Evolutionary conservation across 257 asterid genomes (phyloP), one percentile per base, ranked within the genome.

Genomic region (Leptodermis oblonga): DNA sequence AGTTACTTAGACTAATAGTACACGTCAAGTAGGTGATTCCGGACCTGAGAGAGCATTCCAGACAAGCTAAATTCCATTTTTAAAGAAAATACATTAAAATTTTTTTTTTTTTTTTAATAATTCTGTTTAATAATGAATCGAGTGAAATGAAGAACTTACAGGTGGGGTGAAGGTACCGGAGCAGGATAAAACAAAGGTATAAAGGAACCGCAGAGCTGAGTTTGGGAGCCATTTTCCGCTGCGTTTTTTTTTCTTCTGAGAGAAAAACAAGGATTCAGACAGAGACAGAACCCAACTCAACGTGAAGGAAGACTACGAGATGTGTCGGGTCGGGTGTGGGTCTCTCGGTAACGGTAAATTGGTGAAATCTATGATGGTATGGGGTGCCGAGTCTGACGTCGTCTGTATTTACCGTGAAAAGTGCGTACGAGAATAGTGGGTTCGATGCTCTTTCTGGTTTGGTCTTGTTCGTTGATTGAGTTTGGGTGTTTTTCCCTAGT

Each of bases 141-240:
- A 13, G 2, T 0, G 31, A 42, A 25, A 39, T 13, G 26, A 59
- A 37, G 18, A 31, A 74, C 65, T 65, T 70, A 80, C 84, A 20
- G 20, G 81, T 54, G 1, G 56, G 48, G 63, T 22, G 74, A 55
- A 60, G 49, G 10, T 49, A 80, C 7, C 66, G 43, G 42, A 65
- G 64, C 17, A 80, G 74, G 36, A 56, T 22, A 30, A 45, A 23
- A 42, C 51, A 3, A 25, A 70, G 56, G 52, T 18, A 67, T 6
- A 48, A 34, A 22, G 25, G 25, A 26, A 43, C 17, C 4, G 71
- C 37, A 72, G 34, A 46, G 23, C 23, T 28, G 59, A n/a, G 66
- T 18, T 41, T 31, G 39, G 13, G 22, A n/a, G 13, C 49, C 77
- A 73, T 61, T 43, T 41, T 30, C 39, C 0, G 5, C 0, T 13